Evolutionary conservation across 805 yeast species (phyloP), one percentile per base, ranked within the genome.

Genomic region (Priceomyces haplophilus): DNA sequence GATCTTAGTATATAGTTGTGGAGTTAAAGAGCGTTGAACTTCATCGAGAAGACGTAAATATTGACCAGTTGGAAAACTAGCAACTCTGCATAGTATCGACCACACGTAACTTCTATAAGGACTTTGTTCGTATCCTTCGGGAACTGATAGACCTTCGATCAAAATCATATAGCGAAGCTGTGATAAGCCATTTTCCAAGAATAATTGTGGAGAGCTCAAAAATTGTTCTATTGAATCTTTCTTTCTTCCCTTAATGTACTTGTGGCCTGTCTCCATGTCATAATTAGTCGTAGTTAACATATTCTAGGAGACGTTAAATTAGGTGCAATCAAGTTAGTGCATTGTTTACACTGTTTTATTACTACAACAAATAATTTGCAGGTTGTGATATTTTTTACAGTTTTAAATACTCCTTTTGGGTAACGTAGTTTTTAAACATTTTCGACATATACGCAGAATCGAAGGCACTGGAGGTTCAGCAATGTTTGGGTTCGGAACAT

Each of bases 81-180:
- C 78, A 0, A 80, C 82, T 34, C 87, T 69, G 10, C 85, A 68
- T 13, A 89, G 65, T 12, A 89, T 81, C 1, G 89, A 76, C 97
- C 97, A 89, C 1, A 87, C 85, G 50, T 84, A 83, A 11, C 79
- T 66, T 47, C 96, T 61, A 55, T 85, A 85, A 1, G 85, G 81
- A 52, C 87, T 81, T 40, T 69, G 72, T 12, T 73, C 80, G 50
- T 71, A 71, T 16, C 75, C 75, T 24, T 61, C 65, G 1, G 76
- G 76, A 6, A 56, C 53, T 0, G 61, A 37, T 17, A 71, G 58
- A 2, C 76, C 76, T 49, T 71, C 76, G 7, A 69, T 61, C 11
- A 71, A 56, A 13, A 67, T 59, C 69, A 65, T 62, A 44, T 67
- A 67, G 32, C 67, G 41, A 37, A 67, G 50, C 41, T 66, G 70